Conservation (phyloP, 116 monocot species). For the Papilionanthe hybrid region DNA sequence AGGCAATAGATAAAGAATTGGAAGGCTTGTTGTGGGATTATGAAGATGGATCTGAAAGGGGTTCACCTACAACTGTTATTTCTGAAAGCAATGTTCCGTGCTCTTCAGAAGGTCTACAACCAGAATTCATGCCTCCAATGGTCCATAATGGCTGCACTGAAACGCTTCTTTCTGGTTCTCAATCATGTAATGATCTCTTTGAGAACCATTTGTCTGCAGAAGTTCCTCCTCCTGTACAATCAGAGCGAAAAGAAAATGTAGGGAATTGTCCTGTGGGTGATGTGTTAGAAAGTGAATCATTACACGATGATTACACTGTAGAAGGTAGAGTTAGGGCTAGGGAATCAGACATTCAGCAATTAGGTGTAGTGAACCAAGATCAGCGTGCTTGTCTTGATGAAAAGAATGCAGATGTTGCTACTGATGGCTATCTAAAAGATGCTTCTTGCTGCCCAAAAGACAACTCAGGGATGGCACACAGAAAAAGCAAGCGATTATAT, state of each 20-base stretch:
- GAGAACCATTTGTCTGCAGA: slow-evolving; percentile 6
- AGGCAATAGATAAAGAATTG: slow-evolving; percentile 88
- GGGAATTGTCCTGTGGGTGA: neutral
- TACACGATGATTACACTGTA: slow-evolving; percentile 7
- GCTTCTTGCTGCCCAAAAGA: neutral
- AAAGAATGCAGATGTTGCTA: neutral
- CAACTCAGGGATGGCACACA: slow-evolving; percentile 11
- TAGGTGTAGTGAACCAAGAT: slow-evolving; percentile 3
- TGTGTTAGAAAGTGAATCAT: neutral
- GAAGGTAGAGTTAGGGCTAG: slow-evolving; percentile 6
- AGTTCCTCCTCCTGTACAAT: neutral
- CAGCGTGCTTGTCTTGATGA: neutral
- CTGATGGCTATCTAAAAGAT: neutral
- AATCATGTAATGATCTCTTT: slow-evolving; percentile 6
- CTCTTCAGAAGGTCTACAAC: slow-evolving; percentile 11
- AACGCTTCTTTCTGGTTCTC: slow-evolving; percentile 11
- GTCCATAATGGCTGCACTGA: slow-evolving; percentile 9
- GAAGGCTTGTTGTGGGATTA: slow-evolving; percentile 97
- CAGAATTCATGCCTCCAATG: slow-evolving; percentile 7
- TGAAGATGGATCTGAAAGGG: slow-evolving; percentile 38
- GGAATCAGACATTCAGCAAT: neutral
- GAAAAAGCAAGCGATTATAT: slow-evolving; percentile 72
- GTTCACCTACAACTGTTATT: slow-evolving; percentile 9
- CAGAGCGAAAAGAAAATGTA: slow-evolving; percentile 6
- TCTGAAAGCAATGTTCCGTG: slow-evolving; percentile 14